Evolutionary conservation across 768 basidiomycete species (phyloP).

Genomic region (Tulasnella sp.): DNA sequence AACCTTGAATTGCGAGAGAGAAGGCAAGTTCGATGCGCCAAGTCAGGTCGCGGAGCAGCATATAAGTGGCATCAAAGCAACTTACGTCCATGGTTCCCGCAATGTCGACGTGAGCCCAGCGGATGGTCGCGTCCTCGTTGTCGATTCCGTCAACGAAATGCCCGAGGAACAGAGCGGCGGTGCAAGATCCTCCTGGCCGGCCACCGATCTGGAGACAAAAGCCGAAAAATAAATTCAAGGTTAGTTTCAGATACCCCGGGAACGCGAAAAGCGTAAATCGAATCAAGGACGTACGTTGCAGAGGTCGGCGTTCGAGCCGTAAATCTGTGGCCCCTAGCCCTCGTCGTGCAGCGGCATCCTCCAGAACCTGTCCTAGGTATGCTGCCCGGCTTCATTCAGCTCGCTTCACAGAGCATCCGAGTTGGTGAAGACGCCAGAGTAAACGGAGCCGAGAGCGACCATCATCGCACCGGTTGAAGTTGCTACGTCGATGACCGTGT

Average conservation of each 20-base stretch:
- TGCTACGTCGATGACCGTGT: conserved; percentile 81
- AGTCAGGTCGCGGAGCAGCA: background rate
- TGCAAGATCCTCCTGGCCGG: conserved; percentile 62
- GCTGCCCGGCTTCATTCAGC: conserved; percentile 63
- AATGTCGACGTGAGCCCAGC: conserved; percentile 88
- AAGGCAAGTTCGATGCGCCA: background rate
- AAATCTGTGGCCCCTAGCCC: conserved; percentile 71
- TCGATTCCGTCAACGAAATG: conserved; percentile 74
- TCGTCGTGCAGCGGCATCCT: conserved; percentile 85
- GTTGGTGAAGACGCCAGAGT: conserved; percentile 62
- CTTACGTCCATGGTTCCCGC: conserved; percentile 63
- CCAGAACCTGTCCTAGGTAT: conserved; percentile 82
- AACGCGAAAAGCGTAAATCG: background rate
- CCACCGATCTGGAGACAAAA: conserved; percentile 56
- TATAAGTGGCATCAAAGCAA: conserved; percentile 10
- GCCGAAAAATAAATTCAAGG: too few species aligned
- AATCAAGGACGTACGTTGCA: conserved; percentile 56
- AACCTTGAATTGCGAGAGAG: conserved; percentile 38
- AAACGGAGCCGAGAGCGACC: conserved; percentile 70
- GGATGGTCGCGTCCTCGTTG: conserved; percentile 53
- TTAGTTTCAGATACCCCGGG: too few species aligned
- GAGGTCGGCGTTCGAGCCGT: conserved; percentile 73
- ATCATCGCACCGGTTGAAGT: conserved; percentile 80
- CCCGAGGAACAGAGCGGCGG: conserved; percentile 84
- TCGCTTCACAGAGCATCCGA: conserved; percentile 73